A percentile compares a stretch with the other conserved stretches of the same genome.
Conservation (phyloP, 352 stramenopile genomes). For the Elongisporangium undulatum region DNA sequence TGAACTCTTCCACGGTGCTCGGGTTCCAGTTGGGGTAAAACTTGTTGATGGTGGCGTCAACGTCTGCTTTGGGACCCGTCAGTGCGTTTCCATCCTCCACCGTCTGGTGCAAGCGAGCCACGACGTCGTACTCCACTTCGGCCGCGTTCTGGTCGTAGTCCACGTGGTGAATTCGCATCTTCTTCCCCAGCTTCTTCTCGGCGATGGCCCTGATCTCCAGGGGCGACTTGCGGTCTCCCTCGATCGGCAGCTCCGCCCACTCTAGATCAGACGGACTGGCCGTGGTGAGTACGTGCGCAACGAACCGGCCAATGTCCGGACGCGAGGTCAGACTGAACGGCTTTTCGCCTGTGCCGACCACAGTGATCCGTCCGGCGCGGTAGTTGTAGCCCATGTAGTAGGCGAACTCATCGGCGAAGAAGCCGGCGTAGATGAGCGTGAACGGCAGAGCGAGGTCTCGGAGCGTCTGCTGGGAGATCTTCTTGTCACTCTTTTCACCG, state of each 20-base stretch:
- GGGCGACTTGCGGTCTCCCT: conserved; percentile 1
- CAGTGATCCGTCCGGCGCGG: too few species aligned
- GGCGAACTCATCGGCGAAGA: too few species aligned
- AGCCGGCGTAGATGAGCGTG: too few species aligned
- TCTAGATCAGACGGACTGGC: not conserved
- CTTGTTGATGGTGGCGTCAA: not conserved
- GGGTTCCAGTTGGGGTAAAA: not conserved
- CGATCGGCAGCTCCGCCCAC: conserved; percentile 3
- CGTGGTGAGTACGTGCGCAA: conserved; percentile 4
- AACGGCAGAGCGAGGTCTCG: too few species aligned
- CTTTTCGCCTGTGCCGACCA: too few species aligned
- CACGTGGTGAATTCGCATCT: conserved; percentile 1
- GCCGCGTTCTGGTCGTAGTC: not conserved
- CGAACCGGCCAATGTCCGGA: conserved; percentile 3
- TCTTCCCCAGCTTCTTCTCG: conserved; percentile 7
- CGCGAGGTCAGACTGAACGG: conserved; percentile 2
- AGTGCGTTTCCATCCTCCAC: not conserved
- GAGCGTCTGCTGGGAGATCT: too few species aligned
- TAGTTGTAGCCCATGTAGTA: too few species aligned
- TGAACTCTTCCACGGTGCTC: not conserved
- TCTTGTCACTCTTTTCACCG: not conserved
- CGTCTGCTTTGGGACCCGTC: not conserved
- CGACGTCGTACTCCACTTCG: not conserved
- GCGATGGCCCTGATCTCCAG: not conserved
- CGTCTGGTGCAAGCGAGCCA: not conserved